Evolutionary conservation across 75 land plant genomes (phyloP), one percentile per base, ranked within the genome.

Genomic region (Gnetum montanum): DNA sequence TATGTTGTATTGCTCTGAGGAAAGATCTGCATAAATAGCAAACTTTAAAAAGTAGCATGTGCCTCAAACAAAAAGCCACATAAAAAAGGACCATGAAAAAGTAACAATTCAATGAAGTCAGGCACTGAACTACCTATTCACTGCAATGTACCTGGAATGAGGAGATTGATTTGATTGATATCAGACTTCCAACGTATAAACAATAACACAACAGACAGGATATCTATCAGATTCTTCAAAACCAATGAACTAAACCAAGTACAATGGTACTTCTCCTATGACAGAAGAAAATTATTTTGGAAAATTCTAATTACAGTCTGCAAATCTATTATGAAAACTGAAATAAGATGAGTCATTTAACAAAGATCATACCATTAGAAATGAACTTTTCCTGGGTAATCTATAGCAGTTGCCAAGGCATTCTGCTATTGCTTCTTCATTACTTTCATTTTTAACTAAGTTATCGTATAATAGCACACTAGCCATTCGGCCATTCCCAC

Each of bases 1-100:
- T 29, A 93, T 73, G 43, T 80, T 89, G 75, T 70, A 93, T 13
- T 86, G 81, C 46, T 61, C 28, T 41, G 62, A 66, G 8, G 74
- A 43, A 3, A 49, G 40, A 46, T 31, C 86, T 83, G 72, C 40
- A 49, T n/a, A 53, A 44, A 57, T 27, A 33, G 25, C 4, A 15
- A 4, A 26, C 12, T 47, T 27, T 22, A 1, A 15, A 48, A n/a
- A n/a, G n/a, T n/a, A n/a, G n/a, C 13, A 48, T 12, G 28, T 16
- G 13, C 7, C 13, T 26, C 50, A 48, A 25, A 10, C 24, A 16
- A 22, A 48, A 27, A 2, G 15, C 6, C 13, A 25, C 27, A 12
- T 48, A 15, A 48, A 48, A 30, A 1, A 3, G 27, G 30, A 30
- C 11, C 19, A 48, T 4, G 10, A 46, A 46, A 12, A 48, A 26